Conservation (phyloP, 768 basidiomycete genomes). For the Mycena maculata region DNA sequence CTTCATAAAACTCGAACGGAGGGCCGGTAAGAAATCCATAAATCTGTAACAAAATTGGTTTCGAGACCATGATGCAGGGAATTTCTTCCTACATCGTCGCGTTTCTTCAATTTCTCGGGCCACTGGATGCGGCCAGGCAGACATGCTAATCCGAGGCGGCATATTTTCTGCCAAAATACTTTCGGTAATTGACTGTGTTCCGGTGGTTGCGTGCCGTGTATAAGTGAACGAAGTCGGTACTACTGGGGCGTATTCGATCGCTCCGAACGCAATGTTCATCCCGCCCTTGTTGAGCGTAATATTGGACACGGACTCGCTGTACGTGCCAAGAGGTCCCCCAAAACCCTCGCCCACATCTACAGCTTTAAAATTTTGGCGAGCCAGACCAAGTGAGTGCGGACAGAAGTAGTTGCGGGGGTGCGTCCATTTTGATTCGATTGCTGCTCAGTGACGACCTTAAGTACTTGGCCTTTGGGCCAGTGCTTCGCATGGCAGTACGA, state of each 20-base stretch:
- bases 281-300: not conserved
- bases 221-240: not conserved
- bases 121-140: conserved; percentile 5
- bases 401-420: too few relatives aligned
- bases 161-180: not conserved
- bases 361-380: too few relatives aligned
- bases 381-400: too few relatives aligned
- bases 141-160: conserved; percentile 8
- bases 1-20: conserved; percentile 5
- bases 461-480: too few relatives aligned
- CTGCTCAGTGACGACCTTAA: too few relatives aligned
- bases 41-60: not conserved
- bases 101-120: conserved; percentile 6
- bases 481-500: too few relatives aligned
- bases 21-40: conserved; percentile 1
- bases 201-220: not conserved
- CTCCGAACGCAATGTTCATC: not conserved
- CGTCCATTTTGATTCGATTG: too few relatives aligned
- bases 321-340: too few relatives aligned
- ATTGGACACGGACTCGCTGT: not conserved
- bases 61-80: too few relatives aligned
- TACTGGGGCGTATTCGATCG: conserved; percentile 10
- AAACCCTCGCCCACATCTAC: too few relatives aligned
- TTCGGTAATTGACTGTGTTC: not conserved
- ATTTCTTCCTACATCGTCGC: not conserved